phyloP scores from a whole-genome alignment of 2,329 filamentous ascomycete species.

The Fusarium sp. region DNA sequence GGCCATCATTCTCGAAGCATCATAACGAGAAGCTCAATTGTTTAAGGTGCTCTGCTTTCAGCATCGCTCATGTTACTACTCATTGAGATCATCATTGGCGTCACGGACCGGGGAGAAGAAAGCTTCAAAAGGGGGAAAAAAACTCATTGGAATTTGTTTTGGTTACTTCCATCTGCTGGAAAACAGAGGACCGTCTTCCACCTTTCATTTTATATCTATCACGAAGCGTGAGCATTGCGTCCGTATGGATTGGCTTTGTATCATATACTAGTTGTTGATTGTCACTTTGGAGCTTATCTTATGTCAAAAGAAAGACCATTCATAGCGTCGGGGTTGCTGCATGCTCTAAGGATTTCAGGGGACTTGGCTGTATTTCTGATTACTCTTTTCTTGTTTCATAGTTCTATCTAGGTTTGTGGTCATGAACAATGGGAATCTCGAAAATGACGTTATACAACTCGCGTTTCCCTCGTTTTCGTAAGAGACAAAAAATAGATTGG shows the following conservation, averaged over 20 bases:
- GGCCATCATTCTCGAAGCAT: constrained; percentile 31
- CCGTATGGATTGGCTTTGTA: constrained; percentile 24
- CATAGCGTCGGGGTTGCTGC: constrained; percentile 43
- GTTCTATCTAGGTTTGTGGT: constrained; percentile 38
- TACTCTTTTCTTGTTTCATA: constrained; percentile 15
- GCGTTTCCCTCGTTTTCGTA: neutral
- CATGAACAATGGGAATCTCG: constrained; percentile 36
- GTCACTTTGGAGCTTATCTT: constrained; percentile 21
- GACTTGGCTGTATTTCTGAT: constrained; percentile 9
- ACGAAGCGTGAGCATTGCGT: constrained; percentile 34
- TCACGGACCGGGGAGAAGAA: constrained; percentile 25
- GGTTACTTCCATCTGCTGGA: neutral
- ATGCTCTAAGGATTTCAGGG: constrained; percentile 27
- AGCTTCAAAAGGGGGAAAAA: neutral
- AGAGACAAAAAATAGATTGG: neutral
- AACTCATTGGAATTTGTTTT: neutral
- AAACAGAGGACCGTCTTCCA: neutral
- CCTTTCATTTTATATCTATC: constrained; percentile 30
- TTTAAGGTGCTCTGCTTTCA: neutral
- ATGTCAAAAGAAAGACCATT: constrained; percentile 35
- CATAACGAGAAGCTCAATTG: constrained; percentile 5
- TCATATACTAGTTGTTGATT: constrained; percentile 20
- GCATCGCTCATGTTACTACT: constrained; percentile 21
- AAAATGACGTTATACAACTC: constrained; percentile 29
- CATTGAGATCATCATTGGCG: constrained; percentile 35